A percentile compares a stretch with the other conserved stretches of the same genome.
Evolutionary conservation across 1,139 yeast species (phyloP).

Genomic region (Taphrina sp.): DNA sequence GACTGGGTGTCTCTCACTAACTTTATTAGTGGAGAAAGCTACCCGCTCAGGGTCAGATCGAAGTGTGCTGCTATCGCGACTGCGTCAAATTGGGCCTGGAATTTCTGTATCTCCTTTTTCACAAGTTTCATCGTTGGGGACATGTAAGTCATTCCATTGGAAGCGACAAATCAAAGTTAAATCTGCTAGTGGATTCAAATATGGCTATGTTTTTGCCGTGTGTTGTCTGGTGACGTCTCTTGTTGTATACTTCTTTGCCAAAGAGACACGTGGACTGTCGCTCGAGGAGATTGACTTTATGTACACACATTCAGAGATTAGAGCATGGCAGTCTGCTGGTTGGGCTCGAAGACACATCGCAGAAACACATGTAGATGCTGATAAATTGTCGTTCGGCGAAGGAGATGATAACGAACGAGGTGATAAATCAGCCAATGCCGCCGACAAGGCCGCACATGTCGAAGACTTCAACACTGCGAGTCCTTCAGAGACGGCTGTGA

Average conservation of each 20-base stretch:
- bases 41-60: constrained; percentile 74
- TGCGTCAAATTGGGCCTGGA: constrained; percentile 71
- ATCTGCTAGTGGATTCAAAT: constrained; percentile 62
- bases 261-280: constrained; percentile 70
- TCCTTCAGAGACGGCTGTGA: not conserved
- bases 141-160: no score
- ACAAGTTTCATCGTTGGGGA: constrained; percentile 68
- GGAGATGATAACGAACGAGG: not conserved
- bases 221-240: constrained; percentile 57
- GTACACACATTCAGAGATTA: constrained; percentile 32
- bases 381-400: not conserved
- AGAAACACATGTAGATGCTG: not conserved
- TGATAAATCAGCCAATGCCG: no score
- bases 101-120: constrained; percentile 71
- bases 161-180: no score
- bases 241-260: constrained; percentile 64
- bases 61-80: constrained; percentile 75
- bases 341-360: not conserved
- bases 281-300: constrained; percentile 54
- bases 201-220: constrained; percentile 74
- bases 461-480: not conserved
- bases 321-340: constrained; percentile 36
- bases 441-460: not conserved
- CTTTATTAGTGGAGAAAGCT: constrained; percentile 70
- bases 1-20: no score